Evolutionary conservation across 2,329 filamentous ascomycete genomes (phyloP), one percentile per base, ranked within the genome.

Genomic region (Xylaria sp.): DNA sequence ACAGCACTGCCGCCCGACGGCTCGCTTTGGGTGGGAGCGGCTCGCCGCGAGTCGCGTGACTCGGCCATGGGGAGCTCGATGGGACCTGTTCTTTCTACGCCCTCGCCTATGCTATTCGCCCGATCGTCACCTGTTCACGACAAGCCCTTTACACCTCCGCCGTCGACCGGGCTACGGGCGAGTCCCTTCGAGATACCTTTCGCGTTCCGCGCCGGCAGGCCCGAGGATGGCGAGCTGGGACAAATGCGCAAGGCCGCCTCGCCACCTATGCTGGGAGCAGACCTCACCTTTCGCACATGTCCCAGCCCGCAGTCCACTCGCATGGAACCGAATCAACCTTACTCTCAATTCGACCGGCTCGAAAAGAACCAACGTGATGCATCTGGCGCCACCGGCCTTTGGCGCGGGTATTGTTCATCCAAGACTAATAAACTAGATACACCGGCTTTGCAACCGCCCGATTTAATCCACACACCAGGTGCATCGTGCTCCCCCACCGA

Each of bases 221-320:
- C 74, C 48, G 79, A 82, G 51, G 81, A 82, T 59, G 76, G 78
- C 36, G 79, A 81, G 63, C 80, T 83, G 68, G 79, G 81, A 66
- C 82, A 82, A 74, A 82, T 84, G 76, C 85, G 85, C 67, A 81
- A 86, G 72, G 83, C 83, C 26, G 83, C 85, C 74, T 89, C 89
- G 68, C 95, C 95, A 48, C 95, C 95, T 10, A 97, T 98, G 94
- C 88, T 97, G 11, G 95, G 95, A 65, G 83, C 85, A 66, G 92
- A 97, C 73, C 87, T 98, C 63, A 84, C 86, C 31, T 97, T 97
- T 78, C 92, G 93, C 40, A 88, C 87, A 77, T 97, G 93, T 77
- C 85, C 87, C 10, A 97, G 94, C 31, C 95, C 95, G 6, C 91
- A 95, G 79, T 88, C 90, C 63, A 97, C 94, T 17, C 90, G 93